phyloP scores from a whole-genome alignment of 2,329 filamentous ascomycete species.

The Alternaria tenuissima region DNA sequence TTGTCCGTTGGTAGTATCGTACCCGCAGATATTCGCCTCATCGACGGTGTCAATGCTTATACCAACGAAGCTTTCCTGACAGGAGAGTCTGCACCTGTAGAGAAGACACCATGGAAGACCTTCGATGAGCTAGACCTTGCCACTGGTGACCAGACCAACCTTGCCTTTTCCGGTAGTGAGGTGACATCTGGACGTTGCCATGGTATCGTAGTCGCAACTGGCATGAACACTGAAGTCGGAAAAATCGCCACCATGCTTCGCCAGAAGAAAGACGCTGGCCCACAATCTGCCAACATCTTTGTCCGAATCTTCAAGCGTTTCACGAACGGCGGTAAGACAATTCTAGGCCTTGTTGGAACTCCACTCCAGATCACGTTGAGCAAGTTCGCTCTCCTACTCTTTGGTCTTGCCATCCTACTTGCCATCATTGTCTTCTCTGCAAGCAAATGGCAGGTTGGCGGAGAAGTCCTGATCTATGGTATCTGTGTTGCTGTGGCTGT shows the following conservation, averaged over 20 bases:
- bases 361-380: slow-evolving; percentile 85
- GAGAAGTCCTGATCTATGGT: slow-evolving; percentile 58
- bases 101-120: slow-evolving; percentile 66
- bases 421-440: slow-evolving; percentile 74
- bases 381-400: slow-evolving; percentile 70
- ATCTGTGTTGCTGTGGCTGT: slow-evolving; percentile 59
- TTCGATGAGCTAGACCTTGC: slow-evolving; percentile 63
- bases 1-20: slow-evolving; percentile 66
- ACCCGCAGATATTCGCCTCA: slow-evolving; percentile 69
- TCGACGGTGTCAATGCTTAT: slow-evolving; percentile 75
- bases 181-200: slow-evolving; percentile 74
- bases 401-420: slow-evolving; percentile 70
- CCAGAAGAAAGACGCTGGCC: slow-evolving; percentile 62
- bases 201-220: slow-evolving; percentile 74
- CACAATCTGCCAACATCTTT: slow-evolving; percentile 58
- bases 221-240: slow-evolving; percentile 78
- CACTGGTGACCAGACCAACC: slow-evolving; percentile 72
- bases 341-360: slow-evolving; percentile 77
- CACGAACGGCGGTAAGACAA: slow-evolving; percentile 53
- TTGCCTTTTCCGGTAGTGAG: slow-evolving; percentile 76
- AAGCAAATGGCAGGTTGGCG: slow-evolving; percentile 57
- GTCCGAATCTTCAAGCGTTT: slow-evolving; percentile 38
- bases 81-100: slow-evolving; percentile 75
- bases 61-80: slow-evolving; percentile 79
- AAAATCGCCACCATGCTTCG: slow-evolving; percentile 76